phyloP scores from a whole-genome alignment of 139 green algal species.

The Tetraselmis striata region DNA sequence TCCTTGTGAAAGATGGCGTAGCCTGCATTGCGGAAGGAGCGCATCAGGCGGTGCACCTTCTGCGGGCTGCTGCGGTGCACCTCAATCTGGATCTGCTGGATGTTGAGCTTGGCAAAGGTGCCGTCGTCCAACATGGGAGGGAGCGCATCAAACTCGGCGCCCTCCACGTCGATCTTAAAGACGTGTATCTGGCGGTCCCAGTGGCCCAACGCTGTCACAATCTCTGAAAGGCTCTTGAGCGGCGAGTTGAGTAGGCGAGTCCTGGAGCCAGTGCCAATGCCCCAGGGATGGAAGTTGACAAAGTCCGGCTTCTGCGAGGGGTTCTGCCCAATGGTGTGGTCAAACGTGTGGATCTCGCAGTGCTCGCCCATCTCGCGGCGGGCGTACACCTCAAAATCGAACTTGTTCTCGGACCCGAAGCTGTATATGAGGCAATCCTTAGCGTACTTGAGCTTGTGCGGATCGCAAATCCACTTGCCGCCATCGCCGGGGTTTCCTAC shows the following conservation, averaged over 20 bases:
- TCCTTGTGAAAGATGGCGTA: neutral
- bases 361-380: neutral
- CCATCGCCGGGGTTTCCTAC: neutral
- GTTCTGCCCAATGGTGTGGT: constrained; percentile 3
- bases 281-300: neutral
- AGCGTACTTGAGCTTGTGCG: constrained; percentile 1
- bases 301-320: neutral
- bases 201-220: neutral
- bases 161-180: constrained; percentile 7
- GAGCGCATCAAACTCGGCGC: constrained; percentile 1
- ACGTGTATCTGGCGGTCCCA: neutral
- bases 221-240: neutral
- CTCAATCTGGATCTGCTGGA: constrained; percentile 2
- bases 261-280: neutral
- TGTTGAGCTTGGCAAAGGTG: neutral
- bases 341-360: constrained; percentile 5
- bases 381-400: neutral
- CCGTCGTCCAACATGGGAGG: constrained; percentile 1
- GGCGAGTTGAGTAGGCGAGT: neutral
- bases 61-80: neutral
- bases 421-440: constrained; percentile 1
- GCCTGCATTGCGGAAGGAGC: neutral
- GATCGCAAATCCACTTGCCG: constrained; percentile 11
- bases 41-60: constrained; percentile 1
- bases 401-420: constrained; percentile 11